These are phyloP conservation scores for Endotrypanum monterogeii DNA, from an alignment of 208 protist genomes.

Conservation along the genomic window DNA sequence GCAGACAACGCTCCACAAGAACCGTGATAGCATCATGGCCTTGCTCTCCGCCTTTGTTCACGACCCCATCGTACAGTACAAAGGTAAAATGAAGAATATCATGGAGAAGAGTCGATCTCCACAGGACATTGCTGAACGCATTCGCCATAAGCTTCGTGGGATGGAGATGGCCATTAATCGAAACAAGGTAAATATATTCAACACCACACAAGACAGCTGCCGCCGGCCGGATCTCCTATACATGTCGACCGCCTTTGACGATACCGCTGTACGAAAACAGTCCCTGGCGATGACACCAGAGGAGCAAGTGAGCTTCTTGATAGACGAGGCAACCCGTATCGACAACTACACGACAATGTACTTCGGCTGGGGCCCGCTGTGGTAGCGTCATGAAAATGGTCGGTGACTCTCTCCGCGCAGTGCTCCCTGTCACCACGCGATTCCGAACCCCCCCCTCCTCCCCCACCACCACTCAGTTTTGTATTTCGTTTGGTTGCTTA, in stretches of 20 bases:
- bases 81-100: conserved; percentile 98
- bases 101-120: conserved; percentile 88
- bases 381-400: conserved; percentile 37
- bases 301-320: conserved; percentile 88
- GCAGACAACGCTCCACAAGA: conserved; percentile 96
- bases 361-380: conserved; percentile 92
- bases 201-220: conserved; percentile 78
- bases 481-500: conserved; percentile 22
- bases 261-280: conserved; percentile 56
- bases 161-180: conserved; percentile 94
- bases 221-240: conserved; percentile 83
- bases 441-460: background rate
- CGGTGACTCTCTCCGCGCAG: background rate
- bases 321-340: conserved; percentile 82
- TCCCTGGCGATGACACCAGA: conserved; percentile 52
- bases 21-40: conserved; percentile 99
- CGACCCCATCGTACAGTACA: conserved; percentile 98
- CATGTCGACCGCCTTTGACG: conserved; percentile 91
- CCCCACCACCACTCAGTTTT: conserved; percentile 2
- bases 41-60: conserved; percentile 99
- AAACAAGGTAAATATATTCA: conserved; percentile 69
- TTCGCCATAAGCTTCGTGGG: conserved; percentile 98
- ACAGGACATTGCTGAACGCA: conserved; percentile 95
- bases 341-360: conserved; percentile 92
- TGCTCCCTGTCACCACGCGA: background rate